Conservation (phyloP, 1,139 yeast species). For the Yamadazyma aaseri region DNA sequence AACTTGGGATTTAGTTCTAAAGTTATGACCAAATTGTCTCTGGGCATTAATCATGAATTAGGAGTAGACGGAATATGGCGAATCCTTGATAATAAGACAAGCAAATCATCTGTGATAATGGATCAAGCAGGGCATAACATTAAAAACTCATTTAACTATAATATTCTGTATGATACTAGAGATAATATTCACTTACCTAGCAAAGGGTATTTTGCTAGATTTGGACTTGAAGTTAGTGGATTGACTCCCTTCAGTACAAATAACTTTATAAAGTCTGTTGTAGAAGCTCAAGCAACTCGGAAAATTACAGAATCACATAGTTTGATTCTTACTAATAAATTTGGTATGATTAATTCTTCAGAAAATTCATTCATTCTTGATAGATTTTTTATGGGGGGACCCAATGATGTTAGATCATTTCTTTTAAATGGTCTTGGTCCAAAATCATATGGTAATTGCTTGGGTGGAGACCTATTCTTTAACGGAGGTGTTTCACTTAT, state of each 20-base stretch:
- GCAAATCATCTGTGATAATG: slow-evolving; percentile 34
- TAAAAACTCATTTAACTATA: slow-evolving; percentile 57
- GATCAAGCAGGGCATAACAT: slow-evolving; percentile 58
- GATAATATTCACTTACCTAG: slow-evolving; percentile 56
- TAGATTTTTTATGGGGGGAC: slow-evolving; percentile 62
- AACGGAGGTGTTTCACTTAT: slow-evolving; percentile 72
- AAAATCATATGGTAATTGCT: slow-evolving; percentile 52
- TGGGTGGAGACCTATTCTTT: slow-evolving; percentile 81
- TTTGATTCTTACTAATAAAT: slow-evolving; percentile 42
- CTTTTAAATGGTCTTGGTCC: slow-evolving; percentile 84
- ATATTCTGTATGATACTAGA: slow-evolving; percentile 55
- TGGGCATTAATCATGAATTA: slow-evolving; percentile 50
- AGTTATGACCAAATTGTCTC: slow-evolving; percentile 32
- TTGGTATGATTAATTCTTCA: slow-evolving; percentile 50
- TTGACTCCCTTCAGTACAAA: slow-evolving; percentile 24
- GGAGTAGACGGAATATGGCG: slow-evolving; percentile 67
- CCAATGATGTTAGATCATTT: slow-evolving; percentile 80
- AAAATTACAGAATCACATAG: slow-evolving; percentile 27
- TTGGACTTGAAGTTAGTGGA: slow-evolving; percentile 61
- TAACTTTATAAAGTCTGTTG: slow-evolving; percentile 43
- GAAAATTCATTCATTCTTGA: slow-evolving; percentile 54
- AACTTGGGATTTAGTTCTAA: slow-evolving; percentile 62
- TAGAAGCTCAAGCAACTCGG: slow-evolving; percentile 47
- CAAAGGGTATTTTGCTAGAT: slow-evolving; percentile 52
- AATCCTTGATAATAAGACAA: slow-evolving; percentile 47